These are phyloP conservation scores for Mycena latifolia DNA, from an alignment of 768 basidiomycete species.

Conservation along the genomic window DNA sequence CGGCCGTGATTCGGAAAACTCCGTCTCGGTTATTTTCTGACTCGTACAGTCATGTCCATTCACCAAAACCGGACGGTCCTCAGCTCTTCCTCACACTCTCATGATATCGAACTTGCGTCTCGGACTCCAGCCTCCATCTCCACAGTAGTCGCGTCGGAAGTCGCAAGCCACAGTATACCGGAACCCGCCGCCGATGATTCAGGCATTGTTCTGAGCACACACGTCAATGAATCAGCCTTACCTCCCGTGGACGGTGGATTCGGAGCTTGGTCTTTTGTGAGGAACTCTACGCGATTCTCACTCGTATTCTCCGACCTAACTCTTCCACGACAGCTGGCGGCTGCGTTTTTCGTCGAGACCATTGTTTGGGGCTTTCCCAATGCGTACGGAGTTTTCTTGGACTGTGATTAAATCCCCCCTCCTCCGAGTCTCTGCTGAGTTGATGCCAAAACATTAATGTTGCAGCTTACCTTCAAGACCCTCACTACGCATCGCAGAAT, in stretches of 20 bases:
- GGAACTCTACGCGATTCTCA: neutral
- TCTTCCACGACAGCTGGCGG: slow-evolving; percentile 35
- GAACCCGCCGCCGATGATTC: neutral
- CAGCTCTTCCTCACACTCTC: too few species aligned
- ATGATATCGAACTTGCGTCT: neutral
- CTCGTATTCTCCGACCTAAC: neutral
- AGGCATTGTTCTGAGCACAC: neutral
- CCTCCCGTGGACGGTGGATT: slow-evolving; percentile 40
- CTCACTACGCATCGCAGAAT: slow-evolving; percentile 34
- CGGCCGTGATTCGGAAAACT: too few species aligned
- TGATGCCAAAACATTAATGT: neutral
- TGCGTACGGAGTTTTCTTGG: slow-evolving; percentile 44
- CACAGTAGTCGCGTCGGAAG: neutral
- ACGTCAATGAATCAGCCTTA: slow-evolving; percentile 17
- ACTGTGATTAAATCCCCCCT: too few species aligned
- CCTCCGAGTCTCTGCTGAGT: neutral
- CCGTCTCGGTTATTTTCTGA: too few species aligned
- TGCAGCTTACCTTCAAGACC: slow-evolving; percentile 41
- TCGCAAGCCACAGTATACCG: neutral
- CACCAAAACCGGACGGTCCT: too few species aligned
- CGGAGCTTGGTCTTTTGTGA: slow-evolving; percentile 43
- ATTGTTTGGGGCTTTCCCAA: slow-evolving; percentile 46
- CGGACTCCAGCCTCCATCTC: neutral
- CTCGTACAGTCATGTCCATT: too few species aligned
- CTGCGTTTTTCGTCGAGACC: slow-evolving; percentile 41